phyloP scores from a whole-genome alignment of 805 yeast genomes.

The Cephaloascus albidus region DNA sequence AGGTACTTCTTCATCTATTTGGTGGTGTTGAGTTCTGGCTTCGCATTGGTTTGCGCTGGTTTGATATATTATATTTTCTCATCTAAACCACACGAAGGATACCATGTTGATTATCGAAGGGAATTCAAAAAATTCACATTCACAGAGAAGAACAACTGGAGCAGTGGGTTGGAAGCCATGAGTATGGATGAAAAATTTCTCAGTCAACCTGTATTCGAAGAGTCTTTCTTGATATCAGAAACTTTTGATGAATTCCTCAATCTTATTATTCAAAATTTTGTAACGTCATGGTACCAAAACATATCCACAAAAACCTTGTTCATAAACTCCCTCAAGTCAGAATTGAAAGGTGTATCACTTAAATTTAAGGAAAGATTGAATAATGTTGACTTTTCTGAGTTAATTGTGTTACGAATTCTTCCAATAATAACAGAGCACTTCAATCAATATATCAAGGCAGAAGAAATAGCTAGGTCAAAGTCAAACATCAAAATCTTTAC shows the following conservation, averaged over 20 bases:
- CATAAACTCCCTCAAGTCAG: constrained; percentile 29
- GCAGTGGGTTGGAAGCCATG: constrained; percentile 8
- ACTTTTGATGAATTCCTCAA: constrained; percentile 40
- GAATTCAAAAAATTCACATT: constrained; percentile 13
- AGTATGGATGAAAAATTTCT: constrained; percentile 10
- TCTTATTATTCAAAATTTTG: constrained; percentile 41
- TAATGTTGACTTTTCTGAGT: constrained; percentile 40
- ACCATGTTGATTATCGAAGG: constrained; percentile 1
- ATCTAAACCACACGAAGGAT: background rate
- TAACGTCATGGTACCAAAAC: constrained; percentile 45
- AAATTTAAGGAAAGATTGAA: constrained; percentile 32
- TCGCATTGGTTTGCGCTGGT: background rate
- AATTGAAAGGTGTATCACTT: constrained; percentile 30
- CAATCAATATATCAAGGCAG: constrained; percentile 34
- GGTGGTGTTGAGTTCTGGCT: background rate
- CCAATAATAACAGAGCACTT: constrained; percentile 67
- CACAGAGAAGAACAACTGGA: constrained; percentile 19
- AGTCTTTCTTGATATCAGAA: constrained; percentile 43
- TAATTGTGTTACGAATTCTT: constrained; percentile 46
- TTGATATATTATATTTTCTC: background rate
- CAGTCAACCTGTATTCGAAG: constrained; percentile 24
- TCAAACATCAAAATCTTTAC: constrained; percentile 9
- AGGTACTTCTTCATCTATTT: background rate
- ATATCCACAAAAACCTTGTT: constrained; percentile 24
- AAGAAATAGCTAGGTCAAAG: constrained; percentile 19